Base-by-base conservation (phyloP, 306 rosid species). In the Quillaja saponaria region DNA sequence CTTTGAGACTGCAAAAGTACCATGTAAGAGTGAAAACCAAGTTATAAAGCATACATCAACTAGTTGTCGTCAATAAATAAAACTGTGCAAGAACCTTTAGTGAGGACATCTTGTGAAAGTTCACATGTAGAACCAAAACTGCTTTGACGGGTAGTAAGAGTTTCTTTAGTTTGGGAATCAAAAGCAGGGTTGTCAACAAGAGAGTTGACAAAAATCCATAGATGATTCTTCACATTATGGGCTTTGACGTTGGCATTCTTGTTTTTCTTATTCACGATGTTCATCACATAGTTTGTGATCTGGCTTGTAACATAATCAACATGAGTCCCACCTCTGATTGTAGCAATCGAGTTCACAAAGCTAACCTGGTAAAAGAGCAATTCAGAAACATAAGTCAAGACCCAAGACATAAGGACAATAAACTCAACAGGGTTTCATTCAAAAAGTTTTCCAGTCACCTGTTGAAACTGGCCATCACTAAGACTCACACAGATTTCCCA, bases 121-220 rank as follows among this genome's bases (percentile, higher is more conserved):
- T 92, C 96, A 61, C 96, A 88, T 71, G 78, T 79, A 17, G 96
- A 86, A 31, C 98, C 98, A 58, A 92, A 88, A 78, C 95, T 88
- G 74, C 73, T 82, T 65, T 79, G 90, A 48, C 90, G 95, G 41
- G 86, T 80, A 0, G 98, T 92, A 38, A 92, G 78, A 49, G 95
- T 84, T 69, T 92, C 98, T 66, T 92, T 92, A 17, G 98, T 92
- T 81, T 92, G 98, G 42, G 98, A 92, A 75, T 92, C 98, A 48
- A 92, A 92, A 12, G 98, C 88, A 53, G 96, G 96, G 68, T 92
- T 92, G 83, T 92, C 96, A 79, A 92, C 84, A 50, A 92, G 94
- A 46, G 90, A 84, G 70, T 86, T 88, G 85, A 92, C 96, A 58
- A 92, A 92, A 57, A 92, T 90, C 98, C 98, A 92, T 31, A 92